These are phyloP conservation scores for Solanum ahanhuiri DNA, from an alignment of 257 asterid genomes.

Conservation along the genomic window DNA sequence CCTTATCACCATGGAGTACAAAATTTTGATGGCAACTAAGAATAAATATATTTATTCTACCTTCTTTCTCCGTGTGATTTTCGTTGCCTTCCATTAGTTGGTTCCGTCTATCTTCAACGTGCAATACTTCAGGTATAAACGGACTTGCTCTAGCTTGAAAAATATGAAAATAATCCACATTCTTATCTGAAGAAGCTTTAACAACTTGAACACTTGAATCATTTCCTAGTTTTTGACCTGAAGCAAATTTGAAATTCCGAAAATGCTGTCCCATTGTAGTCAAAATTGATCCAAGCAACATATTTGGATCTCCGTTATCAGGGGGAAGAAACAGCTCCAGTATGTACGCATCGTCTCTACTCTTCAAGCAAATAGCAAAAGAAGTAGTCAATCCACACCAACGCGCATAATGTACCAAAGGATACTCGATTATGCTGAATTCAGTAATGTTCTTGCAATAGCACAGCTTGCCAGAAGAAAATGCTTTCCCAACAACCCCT, in stretches of 20 bases:
- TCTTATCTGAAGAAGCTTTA: conserved; percentile 24
- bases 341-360: conserved; percentile 63
- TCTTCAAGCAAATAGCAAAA: conserved; percentile 66
- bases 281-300: conserved; percentile 51
- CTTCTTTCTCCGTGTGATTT: background rate
- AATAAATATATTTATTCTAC: background rate
- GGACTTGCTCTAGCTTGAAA: conserved; percentile 9
- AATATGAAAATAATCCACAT: background rate
- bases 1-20: background rate
- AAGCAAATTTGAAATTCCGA: conserved; percentile 68
- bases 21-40: background rate
- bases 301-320: conserved; percentile 21
- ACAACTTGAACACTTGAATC: conserved; percentile 60
- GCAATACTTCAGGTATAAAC: conserved; percentile 18
- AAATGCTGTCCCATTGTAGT: conserved; percentile 70
- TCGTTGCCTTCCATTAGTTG: background rate
- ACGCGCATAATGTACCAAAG: conserved; percentile 87
- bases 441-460: conserved; percentile 58
- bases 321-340: conserved; percentile 68
- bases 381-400: conserved; percentile 63
- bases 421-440: conserved; percentile 78
- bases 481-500: conserved; percentile 85
- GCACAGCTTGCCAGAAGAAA: conserved; percentile 39
- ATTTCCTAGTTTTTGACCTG: conserved; percentile 59
- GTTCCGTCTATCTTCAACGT: conserved; percentile 4